Base-by-base conservation (phyloP, 768 basidiomycete genomes). In the Termitomyces sp. region DNA sequence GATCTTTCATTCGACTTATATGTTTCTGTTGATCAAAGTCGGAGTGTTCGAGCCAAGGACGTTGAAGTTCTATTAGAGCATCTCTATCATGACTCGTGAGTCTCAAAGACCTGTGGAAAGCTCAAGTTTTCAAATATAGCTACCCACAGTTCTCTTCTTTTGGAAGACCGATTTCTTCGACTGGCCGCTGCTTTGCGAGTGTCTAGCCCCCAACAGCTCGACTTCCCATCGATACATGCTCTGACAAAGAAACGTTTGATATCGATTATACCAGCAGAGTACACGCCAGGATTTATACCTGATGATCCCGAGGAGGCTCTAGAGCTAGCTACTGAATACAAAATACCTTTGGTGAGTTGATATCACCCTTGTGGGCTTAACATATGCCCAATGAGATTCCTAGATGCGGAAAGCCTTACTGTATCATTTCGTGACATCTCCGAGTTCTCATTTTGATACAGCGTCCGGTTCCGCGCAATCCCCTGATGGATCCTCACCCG, bases 81-180 rank as follows among this genome's bases (percentile, higher is more conserved):
- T 68, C 63, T 89, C 29, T 89, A 89, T 63, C 82, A 87, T 62
- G 82, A 88, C 62, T 66, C 66, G 88, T 89, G 68, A 76, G 84
- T 79, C 36, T 32, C 33, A 36, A 27, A 20, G 10, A 23, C 20
- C 4, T 29, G 3, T 10, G 13, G 5, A 22, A 23, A 39, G 3
- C 9, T 23, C 16, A n/a, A 16, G n/a, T 50, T 23, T 5, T 3
- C 15, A 36, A 45, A 25, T 22, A 16, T 4, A n/a, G n/a, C n/a
- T n/a, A 42, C n/a, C 13, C 50, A 39, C 64, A 86, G 86, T 18
- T 78, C 80, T 16, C 58, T 88, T 50, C 72, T 73, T 39, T 56
- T 60, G 6, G 70, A 77, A 16, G 64, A 78, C 15, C 62, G 76
- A 3, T 79, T 85, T 55, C 44, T 67, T 6, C 78, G 76, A 49